phyloP scores from a whole-genome alignment of 1,284 basidiomycete species.

The Trichosporon sp. region DNA sequence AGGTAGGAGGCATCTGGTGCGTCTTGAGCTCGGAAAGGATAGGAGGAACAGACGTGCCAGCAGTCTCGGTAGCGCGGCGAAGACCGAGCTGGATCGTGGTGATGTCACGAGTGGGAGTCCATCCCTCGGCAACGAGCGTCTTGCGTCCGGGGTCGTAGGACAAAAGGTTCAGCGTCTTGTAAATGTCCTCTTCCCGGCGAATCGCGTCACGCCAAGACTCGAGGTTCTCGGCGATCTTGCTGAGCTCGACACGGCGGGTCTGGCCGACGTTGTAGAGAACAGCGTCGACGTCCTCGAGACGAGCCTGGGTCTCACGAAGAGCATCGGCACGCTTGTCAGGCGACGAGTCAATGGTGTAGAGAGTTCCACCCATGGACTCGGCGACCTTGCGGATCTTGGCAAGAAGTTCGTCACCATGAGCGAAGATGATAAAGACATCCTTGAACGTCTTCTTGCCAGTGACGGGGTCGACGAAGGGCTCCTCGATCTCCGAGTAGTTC shows the following conservation, averaged over 20 bases:
- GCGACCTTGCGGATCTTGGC: slow-evolving; percentile 98
- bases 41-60: slow-evolving; percentile 87
- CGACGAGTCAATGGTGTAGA: slow-evolving; percentile 95
- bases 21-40: slow-evolving; percentile 90
- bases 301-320: slow-evolving; percentile 81
- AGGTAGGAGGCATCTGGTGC: slow-evolving; percentile 91
- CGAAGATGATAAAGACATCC: slow-evolving; percentile 99
- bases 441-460: slow-evolving; percentile 84
- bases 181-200: slow-evolving; percentile 92
- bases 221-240: slow-evolving; percentile 82
- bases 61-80: slow-evolving; percentile 90
- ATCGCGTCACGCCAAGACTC: slow-evolving; percentile 93
- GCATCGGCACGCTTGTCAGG: slow-evolving; percentile 88
- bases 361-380: slow-evolving; percentile 95
- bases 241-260: slow-evolving; percentile 81
- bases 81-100: slow-evolving; percentile 83
- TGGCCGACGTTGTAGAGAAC: slow-evolving; percentile 88
- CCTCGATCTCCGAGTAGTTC: slow-evolving; percentile 95
- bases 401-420: slow-evolving; percentile 89
- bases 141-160: slow-evolving; percentile 91
- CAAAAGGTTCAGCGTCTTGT: slow-evolving; percentile 90
- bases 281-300: slow-evolving; percentile 89
- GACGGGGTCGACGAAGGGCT: slow-evolving; percentile 85
- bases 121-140: slow-evolving; percentile 95
- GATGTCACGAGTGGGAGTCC: slow-evolving; percentile 93